phyloP scores from a whole-genome alignment of 2,329 filamentous ascomycete genomes.

The Diaporthe nobilis region DNA sequence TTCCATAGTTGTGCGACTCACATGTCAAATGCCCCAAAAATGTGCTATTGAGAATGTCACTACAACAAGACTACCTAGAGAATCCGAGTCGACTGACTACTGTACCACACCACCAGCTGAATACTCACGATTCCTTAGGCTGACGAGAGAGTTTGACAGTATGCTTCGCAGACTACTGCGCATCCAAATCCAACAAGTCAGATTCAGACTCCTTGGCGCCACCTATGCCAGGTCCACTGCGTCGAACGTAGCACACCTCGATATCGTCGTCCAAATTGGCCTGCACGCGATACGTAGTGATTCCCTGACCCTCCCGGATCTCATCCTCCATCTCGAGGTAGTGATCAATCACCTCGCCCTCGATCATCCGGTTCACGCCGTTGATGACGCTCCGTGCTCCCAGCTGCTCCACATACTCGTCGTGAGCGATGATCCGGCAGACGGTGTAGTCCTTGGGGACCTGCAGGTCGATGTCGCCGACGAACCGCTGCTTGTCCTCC shows the following conservation, averaged over 20 bases:
- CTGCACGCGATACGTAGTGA: slow-evolving; percentile 16
- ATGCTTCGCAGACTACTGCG: background rate
- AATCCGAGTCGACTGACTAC: background rate
- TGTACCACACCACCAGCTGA: background rate
- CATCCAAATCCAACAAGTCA: background rate
- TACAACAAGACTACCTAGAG: background rate
- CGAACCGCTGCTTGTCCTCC: slow-evolving; percentile 48
- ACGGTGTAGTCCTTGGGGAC: slow-evolving; percentile 49
- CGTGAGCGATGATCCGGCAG: slow-evolving; percentile 49
- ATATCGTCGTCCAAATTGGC: slow-evolving; percentile 7
- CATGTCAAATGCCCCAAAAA: background rate
- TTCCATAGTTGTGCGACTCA: no score
- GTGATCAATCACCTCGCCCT: slow-evolving; percentile 44
- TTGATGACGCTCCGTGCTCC: slow-evolving; percentile 53
- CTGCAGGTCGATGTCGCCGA: slow-evolving; percentile 52
- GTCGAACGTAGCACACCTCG: slow-evolving; percentile 22
- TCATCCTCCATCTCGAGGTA: slow-evolving; percentile 52
- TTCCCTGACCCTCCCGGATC: slow-evolving; percentile 44
- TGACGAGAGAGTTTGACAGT: background rate
- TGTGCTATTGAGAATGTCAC: background rate
- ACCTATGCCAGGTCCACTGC: background rate
- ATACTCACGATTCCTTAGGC: no score
- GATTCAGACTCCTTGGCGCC: background rate
- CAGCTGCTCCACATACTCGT: slow-evolving; percentile 51
- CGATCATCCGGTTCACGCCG: slow-evolving; percentile 43